These are phyloP conservation scores for Fusarium sp. DNA, from an alignment of 2,329 filamentous ascomycete species.

Conservation along the genomic window DNA sequence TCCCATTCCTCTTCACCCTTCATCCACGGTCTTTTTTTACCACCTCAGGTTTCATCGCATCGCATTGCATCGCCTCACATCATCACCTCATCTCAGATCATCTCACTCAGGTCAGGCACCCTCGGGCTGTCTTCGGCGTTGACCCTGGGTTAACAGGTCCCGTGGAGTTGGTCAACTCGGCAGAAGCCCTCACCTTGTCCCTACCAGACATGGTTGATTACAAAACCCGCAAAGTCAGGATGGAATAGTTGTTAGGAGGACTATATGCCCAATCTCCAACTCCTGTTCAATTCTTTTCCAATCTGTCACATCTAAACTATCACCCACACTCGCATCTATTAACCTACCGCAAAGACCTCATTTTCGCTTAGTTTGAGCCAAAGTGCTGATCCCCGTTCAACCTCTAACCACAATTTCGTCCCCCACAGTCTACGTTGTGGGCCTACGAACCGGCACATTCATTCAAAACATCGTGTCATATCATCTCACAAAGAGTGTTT, in stretches of 20 bases:
- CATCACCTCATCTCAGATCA: slow-evolving; percentile 19
- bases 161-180: not conserved
- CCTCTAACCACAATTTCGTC: slow-evolving; percentile 23
- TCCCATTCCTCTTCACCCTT: not conserved
- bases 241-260: slow-evolving; percentile 28
- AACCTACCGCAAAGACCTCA: slow-evolving; percentile 23
- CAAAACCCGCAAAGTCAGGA: slow-evolving; percentile 29
- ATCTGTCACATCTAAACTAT: not conserved
- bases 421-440: slow-evolving; percentile 29
- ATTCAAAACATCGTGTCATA: slow-evolving; percentile 25
- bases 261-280: slow-evolving; percentile 18
- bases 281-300: not conserved
- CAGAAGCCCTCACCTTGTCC: slow-evolving; percentile 10
- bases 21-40: not conserved
- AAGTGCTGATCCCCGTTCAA: slow-evolving; percentile 20
- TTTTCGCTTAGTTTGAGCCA: slow-evolving; percentile 26
- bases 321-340: slow-evolving; percentile 1
- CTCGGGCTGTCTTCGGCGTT: slow-evolving; percentile 8
- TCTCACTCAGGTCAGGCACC: not conserved
- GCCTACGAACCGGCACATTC: slow-evolving; percentile 11
- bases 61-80: slow-evolving; percentile 1
- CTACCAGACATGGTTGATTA: slow-evolving; percentile 35
- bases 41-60: slow-evolving; percentile 1
- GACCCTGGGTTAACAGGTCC: not conserved
- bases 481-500: slow-evolving; percentile 2